Conservation (phyloP, 2,329 filamentous ascomycete species). For the Pseudocercospora cruenta region DNA sequence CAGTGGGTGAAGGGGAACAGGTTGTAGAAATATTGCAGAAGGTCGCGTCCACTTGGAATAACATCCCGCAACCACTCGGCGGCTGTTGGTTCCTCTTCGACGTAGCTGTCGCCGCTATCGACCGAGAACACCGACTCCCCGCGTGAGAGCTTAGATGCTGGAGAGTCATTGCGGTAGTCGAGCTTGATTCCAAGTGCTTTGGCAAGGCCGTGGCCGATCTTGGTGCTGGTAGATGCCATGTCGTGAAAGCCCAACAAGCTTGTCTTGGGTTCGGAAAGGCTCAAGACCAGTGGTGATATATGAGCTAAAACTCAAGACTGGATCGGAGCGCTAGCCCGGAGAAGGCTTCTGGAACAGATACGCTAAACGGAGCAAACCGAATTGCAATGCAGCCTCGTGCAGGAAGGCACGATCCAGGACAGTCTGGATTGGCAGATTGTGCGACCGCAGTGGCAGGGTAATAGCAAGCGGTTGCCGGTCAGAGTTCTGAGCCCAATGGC, state of each 20-base stretch:
- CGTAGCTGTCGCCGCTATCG: conserved; percentile 73
- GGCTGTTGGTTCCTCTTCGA: conserved; percentile 78
- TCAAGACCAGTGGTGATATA: neutral
- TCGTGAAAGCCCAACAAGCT: neutral
- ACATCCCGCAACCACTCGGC: conserved; percentile 71
- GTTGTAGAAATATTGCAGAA: conserved; percentile 65
- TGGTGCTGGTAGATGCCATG: conserved; percentile 49
- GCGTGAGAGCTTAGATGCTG: conserved; percentile 62
- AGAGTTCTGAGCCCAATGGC: conserved; percentile 6
- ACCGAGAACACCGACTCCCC: conserved; percentile 80
- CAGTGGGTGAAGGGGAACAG: conserved; percentile 90
- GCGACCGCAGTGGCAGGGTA: neutral
- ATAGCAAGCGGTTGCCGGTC: conserved; percentile 9
- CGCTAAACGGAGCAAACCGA: conserved; percentile 13
- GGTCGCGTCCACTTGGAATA: conserved; percentile 60
- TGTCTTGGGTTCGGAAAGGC: neutral
- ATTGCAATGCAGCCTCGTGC: conserved; percentile 9
- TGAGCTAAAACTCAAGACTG: neutral
- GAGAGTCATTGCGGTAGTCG: conserved; percentile 64
- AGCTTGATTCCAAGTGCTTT: conserved; percentile 83
- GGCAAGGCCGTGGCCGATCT: conserved; percentile 73
- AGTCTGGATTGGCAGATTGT: conserved; percentile 8
- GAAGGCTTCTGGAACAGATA: conserved; percentile 6
- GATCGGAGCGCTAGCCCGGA: conserved; percentile 10
- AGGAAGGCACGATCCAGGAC: conserved; percentile 13